Evolutionary conservation across 257 asterid genomes (phyloP).

Genomic region (Solanum pennellii): DNA sequence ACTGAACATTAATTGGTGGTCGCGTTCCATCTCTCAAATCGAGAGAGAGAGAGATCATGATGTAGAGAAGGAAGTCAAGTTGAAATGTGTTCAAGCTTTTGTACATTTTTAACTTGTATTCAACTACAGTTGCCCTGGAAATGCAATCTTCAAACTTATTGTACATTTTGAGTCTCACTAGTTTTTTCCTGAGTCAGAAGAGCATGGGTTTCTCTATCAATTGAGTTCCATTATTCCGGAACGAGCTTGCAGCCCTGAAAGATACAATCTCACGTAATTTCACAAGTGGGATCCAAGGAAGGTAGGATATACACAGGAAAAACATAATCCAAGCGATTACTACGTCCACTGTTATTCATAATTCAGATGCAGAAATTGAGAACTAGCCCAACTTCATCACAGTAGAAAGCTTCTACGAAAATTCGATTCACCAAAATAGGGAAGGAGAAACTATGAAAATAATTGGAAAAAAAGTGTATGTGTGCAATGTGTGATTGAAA

Average conservation of each 20-base stretch:
- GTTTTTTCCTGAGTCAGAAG: neutral
- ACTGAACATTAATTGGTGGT: constrained; percentile 11
- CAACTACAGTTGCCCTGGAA: neutral
- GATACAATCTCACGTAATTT: neutral
- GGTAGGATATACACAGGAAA: neutral
- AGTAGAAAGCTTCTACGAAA: neutral
- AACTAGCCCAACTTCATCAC: neutral
- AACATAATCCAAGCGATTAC: neutral
- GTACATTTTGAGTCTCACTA: neutral
- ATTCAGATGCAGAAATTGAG: neutral
- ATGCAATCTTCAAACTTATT: neutral
- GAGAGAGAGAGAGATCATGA: neutral
- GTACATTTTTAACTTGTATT: neutral
- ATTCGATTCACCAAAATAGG: neutral
- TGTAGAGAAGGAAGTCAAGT: neutral
- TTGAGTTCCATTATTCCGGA: neutral
- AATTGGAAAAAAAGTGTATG: neutral
- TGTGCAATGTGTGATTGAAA: no score
- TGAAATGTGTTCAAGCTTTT: neutral
- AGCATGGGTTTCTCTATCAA: neutral
- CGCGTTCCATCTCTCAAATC: neutral
- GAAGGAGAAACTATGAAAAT: neutral
- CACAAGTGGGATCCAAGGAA: neutral
- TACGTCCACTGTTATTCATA: neutral
- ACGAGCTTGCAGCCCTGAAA: neutral